Evolutionary conservation across 2,329 filamentous ascomycete genomes (phyloP).

Genomic region (Calonectria crousiana): DNA sequence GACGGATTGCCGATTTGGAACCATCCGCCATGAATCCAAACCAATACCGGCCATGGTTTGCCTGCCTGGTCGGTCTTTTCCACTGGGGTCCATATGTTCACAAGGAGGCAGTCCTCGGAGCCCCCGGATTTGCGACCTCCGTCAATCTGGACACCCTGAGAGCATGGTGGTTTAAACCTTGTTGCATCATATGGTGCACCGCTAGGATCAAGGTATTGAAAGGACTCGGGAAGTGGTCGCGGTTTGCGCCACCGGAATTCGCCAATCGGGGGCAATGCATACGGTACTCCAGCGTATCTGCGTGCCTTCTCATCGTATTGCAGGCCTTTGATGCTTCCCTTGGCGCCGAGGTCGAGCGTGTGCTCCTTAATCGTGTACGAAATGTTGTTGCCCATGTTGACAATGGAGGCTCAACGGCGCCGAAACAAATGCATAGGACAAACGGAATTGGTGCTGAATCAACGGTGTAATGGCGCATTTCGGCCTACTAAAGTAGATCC

Average conservation of each 20-base stretch:
- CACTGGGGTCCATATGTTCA: slow-evolving; percentile 61
- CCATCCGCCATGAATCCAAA: slow-evolving; percentile 58
- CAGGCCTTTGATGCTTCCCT: slow-evolving; percentile 46
- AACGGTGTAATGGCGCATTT: background rate
- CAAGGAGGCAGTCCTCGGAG: slow-evolving; percentile 57
- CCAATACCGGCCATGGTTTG: slow-evolving; percentile 47
- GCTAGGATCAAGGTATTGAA: slow-evolving; percentile 42
- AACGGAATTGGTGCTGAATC: background rate
- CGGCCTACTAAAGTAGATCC: background rate
- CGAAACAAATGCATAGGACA: background rate
- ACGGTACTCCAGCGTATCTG: slow-evolving; percentile 51
- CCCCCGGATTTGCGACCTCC: slow-evolving; percentile 39
- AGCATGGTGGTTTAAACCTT: slow-evolving; percentile 51
- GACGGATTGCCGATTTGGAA: slow-evolving; percentile 58
- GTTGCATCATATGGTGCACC: slow-evolving; percentile 52
- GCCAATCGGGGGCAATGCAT: slow-evolving; percentile 53
- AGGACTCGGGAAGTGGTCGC: slow-evolving; percentile 43
- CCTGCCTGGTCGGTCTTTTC: slow-evolving; percentile 13
- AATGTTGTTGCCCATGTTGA: slow-evolving; percentile 27
- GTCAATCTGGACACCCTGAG: slow-evolving; percentile 50
- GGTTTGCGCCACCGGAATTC: slow-evolving; percentile 54
- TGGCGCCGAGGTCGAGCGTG: slow-evolving; percentile 18
- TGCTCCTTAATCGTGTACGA: slow-evolving; percentile 18
- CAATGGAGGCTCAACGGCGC: background rate
- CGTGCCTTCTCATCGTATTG: slow-evolving; percentile 49